Percentiles rank a stretch among this genome's conserved stretches.
Conservation (phyloP, 2,329 filamentous ascomycete species). For the Cladorrhinum sp. region DNA sequence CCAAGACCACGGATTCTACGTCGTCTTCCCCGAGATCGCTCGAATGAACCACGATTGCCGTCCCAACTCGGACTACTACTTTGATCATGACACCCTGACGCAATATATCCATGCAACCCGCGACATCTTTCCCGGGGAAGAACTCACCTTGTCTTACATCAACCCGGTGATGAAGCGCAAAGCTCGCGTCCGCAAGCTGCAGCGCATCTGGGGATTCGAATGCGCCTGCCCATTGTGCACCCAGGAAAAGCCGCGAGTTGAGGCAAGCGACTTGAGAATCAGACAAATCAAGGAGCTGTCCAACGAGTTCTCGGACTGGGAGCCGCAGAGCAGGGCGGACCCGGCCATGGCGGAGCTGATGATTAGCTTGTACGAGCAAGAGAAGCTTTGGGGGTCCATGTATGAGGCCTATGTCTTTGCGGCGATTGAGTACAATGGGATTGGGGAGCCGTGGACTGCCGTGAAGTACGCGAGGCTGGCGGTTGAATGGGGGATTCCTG, state of each 20-base stretch:
- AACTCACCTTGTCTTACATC: slow-evolving; percentile 44
- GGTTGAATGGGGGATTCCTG: slow-evolving; percentile 36
- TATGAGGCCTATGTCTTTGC: slow-evolving; percentile 38
- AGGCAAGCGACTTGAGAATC: slow-evolving; percentile 39
- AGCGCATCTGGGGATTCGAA: slow-evolving; percentile 38
- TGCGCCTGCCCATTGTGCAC: slow-evolving; percentile 41
- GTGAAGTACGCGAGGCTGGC: slow-evolving; percentile 38
- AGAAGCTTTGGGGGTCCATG: slow-evolving; percentile 35
- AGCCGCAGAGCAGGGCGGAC: slow-evolving; percentile 29
- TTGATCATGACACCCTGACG: slow-evolving; percentile 37
- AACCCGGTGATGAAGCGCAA: slow-evolving; percentile 34
- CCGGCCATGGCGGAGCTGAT: slow-evolving; percentile 40
- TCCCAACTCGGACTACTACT: slow-evolving; percentile 44
- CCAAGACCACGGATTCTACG: slow-evolving; percentile 33
- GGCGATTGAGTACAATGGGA: slow-evolving; percentile 39
- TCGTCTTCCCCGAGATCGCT: slow-evolving; percentile 41
- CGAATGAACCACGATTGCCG: slow-evolving; percentile 46
- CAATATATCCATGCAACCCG: slow-evolving; percentile 40
- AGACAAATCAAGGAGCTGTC: slow-evolving; percentile 33
- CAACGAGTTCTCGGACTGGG: slow-evolving; percentile 34
- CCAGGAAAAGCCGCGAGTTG: slow-evolving; percentile 26
- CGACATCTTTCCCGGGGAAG: slow-evolving; percentile 41
- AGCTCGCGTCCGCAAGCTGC: slow-evolving; percentile 32
- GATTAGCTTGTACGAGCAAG: slow-evolving; percentile 40
- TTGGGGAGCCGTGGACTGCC: slow-evolving; percentile 39